A percentile compares a stretch with the other conserved stretches of the same genome.
These are phyloP conservation scores for Daldinia concentrica DNA, from an alignment of 495 filamentous ascomycete genomes.

Conservation along the genomic window DNA sequence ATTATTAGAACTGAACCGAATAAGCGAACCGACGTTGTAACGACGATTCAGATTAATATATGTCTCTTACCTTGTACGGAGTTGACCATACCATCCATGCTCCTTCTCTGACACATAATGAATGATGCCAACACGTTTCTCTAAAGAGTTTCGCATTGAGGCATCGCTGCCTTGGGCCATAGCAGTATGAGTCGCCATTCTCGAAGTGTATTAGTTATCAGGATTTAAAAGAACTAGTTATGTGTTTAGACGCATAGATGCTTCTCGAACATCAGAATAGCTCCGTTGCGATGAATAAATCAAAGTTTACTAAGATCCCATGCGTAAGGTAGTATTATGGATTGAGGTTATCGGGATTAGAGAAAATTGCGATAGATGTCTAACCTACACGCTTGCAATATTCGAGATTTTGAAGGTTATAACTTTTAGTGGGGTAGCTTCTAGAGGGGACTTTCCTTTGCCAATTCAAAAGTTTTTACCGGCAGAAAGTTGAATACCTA, in stretches of 20 bases:
- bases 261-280: not conserved
- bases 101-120: conserved; percentile 40
- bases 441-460: too few relatives aligned
- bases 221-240: not conserved
- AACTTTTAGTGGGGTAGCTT: not conserved
- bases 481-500: conserved; percentile 27
- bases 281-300: not conserved
- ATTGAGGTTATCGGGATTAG: not conserved
- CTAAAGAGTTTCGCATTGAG: conserved; percentile 42
- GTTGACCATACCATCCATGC: conserved; percentile 42
- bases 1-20: conserved; percentile 25
- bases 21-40: not conserved
- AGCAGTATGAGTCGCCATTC: conserved; percentile 47
- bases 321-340: not conserved
- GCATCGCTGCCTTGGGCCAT: conserved; percentile 48
- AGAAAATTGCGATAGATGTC: not conserved
- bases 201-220: not conserved
- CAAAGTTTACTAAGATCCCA: not conserved
- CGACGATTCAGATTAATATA: not conserved
- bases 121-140: conserved; percentile 43
- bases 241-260: not conserved
- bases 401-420: not conserved
- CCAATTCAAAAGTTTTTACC: conserved; percentile 20
- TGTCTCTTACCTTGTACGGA: conserved; percentile 40
- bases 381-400: not conserved